These are phyloP conservation scores for Bipolaris victoriae DNA, from an alignment of 2,329 filamentous ascomycete genomes.

Conservation along the genomic window DNA sequence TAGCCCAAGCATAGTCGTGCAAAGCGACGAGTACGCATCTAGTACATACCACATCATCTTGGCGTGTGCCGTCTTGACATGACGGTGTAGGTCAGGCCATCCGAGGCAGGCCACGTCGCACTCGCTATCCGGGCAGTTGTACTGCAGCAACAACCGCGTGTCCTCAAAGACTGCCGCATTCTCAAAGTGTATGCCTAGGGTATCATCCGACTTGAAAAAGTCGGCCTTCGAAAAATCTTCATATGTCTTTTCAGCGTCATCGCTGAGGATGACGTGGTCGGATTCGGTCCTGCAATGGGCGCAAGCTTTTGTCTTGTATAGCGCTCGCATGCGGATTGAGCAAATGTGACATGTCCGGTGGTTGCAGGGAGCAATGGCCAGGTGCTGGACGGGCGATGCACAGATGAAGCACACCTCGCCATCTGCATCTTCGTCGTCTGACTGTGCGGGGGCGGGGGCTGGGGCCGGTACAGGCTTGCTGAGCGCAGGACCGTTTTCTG, in stretches of 20 bases:
- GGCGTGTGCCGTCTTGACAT: constrained; percentile 81
- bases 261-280: constrained; percentile 88
- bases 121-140: constrained; percentile 87
- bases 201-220: constrained; percentile 78
- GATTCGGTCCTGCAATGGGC: constrained; percentile 89
- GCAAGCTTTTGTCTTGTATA: constrained; percentile 96
- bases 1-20: constrained; percentile 3
- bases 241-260: constrained; percentile 79
- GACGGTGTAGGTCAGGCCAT: constrained; percentile 78
- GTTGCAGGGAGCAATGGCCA: constrained; percentile 90
- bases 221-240: constrained; percentile 79
- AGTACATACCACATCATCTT: constrained; percentile 77
- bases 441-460: constrained; percentile 11
- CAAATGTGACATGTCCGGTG: constrained; percentile 98
- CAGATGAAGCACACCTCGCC: constrained; percentile 95
- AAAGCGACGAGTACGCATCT: background rate
- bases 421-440: constrained; percentile 49
- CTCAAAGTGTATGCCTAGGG: constrained; percentile 90
- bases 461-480: background rate
- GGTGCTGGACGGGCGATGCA: constrained; percentile 85
- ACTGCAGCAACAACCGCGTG: constrained; percentile 83
- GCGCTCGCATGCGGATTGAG: constrained; percentile 82
- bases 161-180: constrained; percentile 89
- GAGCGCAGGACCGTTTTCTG: constrained; percentile 13
- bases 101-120: constrained; percentile 86